These are phyloP conservation scores for Hansenula sp. DNA, from an alignment of 1,139 yeast genomes.

Conservation along the genomic window DNA sequence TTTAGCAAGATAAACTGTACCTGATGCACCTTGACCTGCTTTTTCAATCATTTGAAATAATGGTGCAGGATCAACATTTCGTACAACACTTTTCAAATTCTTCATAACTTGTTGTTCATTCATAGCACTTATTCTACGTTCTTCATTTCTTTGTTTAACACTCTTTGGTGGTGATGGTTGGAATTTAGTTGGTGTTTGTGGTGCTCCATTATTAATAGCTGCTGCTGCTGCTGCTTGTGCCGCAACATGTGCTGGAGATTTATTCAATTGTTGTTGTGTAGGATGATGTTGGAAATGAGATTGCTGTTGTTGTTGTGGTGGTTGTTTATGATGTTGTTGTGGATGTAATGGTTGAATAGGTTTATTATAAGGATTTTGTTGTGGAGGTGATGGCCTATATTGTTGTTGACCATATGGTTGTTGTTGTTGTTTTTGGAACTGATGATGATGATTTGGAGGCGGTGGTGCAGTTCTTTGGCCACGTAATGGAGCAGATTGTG, in stretches of 20 bases:
- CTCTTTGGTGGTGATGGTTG: slow-evolving; percentile 29
- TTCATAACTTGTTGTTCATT: slow-evolving; percentile 85
- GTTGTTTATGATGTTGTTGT: slow-evolving; percentile 6
- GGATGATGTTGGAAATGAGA: background rate
- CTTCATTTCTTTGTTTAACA: slow-evolving; percentile 41
- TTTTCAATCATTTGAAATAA: slow-evolving; percentile 84
- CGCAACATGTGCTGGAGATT: slow-evolving; percentile 18
- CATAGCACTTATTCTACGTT: slow-evolving; percentile 66
- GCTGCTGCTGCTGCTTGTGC: slow-evolving; percentile 26
- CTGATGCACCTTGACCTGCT: slow-evolving; percentile 99
- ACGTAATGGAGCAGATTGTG: background rate
- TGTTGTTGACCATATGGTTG: slow-evolving; percentile 10
- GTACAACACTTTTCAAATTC: slow-evolving; percentile 79
- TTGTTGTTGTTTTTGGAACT: slow-evolving; percentile 10
- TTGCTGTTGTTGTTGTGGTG: background rate
- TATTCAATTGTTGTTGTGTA: slow-evolving; percentile 3
- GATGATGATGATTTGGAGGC: slow-evolving; percentile 1
- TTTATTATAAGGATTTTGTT: slow-evolving; percentile 7
- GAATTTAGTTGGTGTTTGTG: slow-evolving; percentile 26
- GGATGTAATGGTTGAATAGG: slow-evolving; percentile 13
- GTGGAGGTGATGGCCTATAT: slow-evolving; percentile 4
- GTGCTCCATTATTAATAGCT: slow-evolving; percentile 20
- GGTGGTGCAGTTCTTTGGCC: background rate
- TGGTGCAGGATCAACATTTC: slow-evolving; percentile 77
- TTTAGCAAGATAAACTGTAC: slow-evolving; percentile 88